Conservation (phyloP, 495 filamentous ascomycete species). For the Lentithecium fluviatile region DNA sequence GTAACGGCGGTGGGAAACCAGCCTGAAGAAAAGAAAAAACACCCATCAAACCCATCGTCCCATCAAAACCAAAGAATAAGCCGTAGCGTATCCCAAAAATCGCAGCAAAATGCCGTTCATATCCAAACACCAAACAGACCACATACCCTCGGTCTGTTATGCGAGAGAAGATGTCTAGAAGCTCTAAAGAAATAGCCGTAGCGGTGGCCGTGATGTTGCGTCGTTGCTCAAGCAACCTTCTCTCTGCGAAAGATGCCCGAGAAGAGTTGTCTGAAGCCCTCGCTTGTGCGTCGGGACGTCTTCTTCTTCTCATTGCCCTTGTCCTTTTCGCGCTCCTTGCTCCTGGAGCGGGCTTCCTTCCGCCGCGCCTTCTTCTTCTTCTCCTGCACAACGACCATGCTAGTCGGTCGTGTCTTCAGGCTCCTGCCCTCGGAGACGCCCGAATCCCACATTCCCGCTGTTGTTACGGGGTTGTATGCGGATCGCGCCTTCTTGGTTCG, state of each 20-base stretch:
- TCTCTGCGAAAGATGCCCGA: background rate
- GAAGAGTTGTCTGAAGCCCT: background rate
- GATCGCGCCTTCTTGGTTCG: slow-evolving; percentile 11
- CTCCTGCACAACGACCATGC: slow-evolving; percentile 21
- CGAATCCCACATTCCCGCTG: slow-evolving; percentile 32
- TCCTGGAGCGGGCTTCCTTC: slow-evolving; percentile 18
- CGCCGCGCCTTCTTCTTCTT: slow-evolving; percentile 20
- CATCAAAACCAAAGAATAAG: no score
- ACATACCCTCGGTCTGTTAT: no score
- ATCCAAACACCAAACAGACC: no score
- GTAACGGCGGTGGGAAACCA: no score
- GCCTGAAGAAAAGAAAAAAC: no score
- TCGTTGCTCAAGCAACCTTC: background rate
- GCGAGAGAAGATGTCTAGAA: no score
- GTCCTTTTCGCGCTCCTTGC: slow-evolving; percentile 16
- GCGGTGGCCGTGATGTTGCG: no score
- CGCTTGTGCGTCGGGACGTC: background rate
- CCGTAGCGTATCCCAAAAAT: no score
- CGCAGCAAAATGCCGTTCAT: no score
- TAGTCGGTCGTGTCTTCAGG: slow-evolving; percentile 23
- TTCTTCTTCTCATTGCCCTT: slow-evolving; percentile 7
- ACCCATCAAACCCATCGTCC: no score
- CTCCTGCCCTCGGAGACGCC: slow-evolving; percentile 18
- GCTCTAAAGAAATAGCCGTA: no score
- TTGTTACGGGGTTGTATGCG: slow-evolving; percentile 30